phyloP scores from a whole-genome alignment of 495 filamentous ascomycete genomes.

The Penicillium soppii region DNA sequence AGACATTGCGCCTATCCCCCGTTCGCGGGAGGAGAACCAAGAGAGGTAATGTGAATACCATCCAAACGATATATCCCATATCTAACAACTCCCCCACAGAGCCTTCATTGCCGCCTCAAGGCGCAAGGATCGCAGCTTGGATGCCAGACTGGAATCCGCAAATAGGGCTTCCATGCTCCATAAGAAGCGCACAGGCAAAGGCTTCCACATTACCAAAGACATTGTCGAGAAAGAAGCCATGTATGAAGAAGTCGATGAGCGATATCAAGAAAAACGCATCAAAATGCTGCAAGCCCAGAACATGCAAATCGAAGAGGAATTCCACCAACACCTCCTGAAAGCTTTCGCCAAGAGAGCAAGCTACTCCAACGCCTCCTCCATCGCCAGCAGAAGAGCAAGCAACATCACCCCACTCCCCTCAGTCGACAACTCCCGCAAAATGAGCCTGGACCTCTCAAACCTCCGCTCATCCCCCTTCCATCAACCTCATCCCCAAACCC shows the following conservation, averaged over 20 bases:
- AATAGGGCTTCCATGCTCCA: constrained; percentile 86
- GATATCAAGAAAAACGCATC: constrained; percentile 45
- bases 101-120: constrained; percentile 96
- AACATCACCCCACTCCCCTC: constrained; percentile 26
- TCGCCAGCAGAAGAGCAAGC: constrained; percentile 24
- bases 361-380: constrained; percentile 13
- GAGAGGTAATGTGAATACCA: constrained; percentile 58
- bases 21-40: constrained; percentile 77
- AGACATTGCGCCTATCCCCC: constrained; percentile 38
- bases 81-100: constrained; percentile 35
- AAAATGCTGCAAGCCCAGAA: constrained; percentile 45
- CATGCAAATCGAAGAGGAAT: constrained; percentile 42
- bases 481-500: no score
- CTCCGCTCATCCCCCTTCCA: constrained; percentile 32
- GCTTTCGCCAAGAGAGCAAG: constrained; percentile 29
- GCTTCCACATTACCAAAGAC: constrained; percentile 78
- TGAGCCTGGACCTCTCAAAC: constrained; percentile 42
- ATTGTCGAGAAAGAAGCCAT: constrained; percentile 92
- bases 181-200: constrained; percentile 82
- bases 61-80: neutral
- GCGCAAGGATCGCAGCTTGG: constrained; percentile 81
- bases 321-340: constrained; percentile 40
- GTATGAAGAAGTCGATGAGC: constrained; percentile 95
- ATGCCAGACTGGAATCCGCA: constrained; percentile 88
- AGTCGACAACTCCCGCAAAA: constrained; percentile 33